phyloP scores from a whole-genome alignment of 2,329 filamentous ascomycete genomes.

The Pestalotiopsis sp. region DNA sequence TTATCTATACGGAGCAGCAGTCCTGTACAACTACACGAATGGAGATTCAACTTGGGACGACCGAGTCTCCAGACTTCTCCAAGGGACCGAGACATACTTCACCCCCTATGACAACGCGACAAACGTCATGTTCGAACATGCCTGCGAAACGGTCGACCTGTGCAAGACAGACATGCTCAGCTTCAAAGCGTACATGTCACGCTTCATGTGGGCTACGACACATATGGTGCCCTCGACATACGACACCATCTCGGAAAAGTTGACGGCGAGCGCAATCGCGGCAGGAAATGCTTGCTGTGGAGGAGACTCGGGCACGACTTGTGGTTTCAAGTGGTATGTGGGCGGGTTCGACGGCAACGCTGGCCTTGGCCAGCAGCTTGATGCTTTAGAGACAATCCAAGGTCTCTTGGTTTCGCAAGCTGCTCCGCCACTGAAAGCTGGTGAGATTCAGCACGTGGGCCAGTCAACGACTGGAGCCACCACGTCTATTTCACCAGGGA shows the following conservation, averaged over 20 bases:
- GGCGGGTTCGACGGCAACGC: slow-evolving; percentile 49
- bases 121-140: slow-evolving; percentile 64
- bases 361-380: slow-evolving; percentile 59
- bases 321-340: slow-evolving; percentile 64
- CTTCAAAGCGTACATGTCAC: slow-evolving; percentile 68
- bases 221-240: slow-evolving; percentile 56
- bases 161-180: slow-evolving; percentile 67
- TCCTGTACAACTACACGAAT: slow-evolving; percentile 61
- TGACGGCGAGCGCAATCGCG: slow-evolving; percentile 53
- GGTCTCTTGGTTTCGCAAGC: slow-evolving; percentile 51
- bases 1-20: slow-evolving; percentile 64
- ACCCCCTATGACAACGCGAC: slow-evolving; percentile 49
- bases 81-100: slow-evolving; percentile 51
- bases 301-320: slow-evolving; percentile 49
- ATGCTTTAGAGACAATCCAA: slow-evolving; percentile 63
- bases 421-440: slow-evolving; percentile 44
- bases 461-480: background rate
- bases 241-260: slow-evolving; percentile 44
- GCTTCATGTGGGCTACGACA: slow-evolving; percentile 62
- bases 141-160: slow-evolving; percentile 58
- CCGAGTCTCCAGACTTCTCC: slow-evolving; percentile 52
- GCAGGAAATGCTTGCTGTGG: slow-evolving; percentile 60
- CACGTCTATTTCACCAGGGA: background rate
- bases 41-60: slow-evolving; percentile 52
- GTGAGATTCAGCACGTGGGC: slow-evolving; percentile 43